A percentile compares a stretch with the other conserved stretches of the same genome.
These are phyloP conservation scores for Orbilia brochopaga DNA, from an alignment of 2,329 filamentous ascomycete genomes.

Conservation along the genomic window DNA sequence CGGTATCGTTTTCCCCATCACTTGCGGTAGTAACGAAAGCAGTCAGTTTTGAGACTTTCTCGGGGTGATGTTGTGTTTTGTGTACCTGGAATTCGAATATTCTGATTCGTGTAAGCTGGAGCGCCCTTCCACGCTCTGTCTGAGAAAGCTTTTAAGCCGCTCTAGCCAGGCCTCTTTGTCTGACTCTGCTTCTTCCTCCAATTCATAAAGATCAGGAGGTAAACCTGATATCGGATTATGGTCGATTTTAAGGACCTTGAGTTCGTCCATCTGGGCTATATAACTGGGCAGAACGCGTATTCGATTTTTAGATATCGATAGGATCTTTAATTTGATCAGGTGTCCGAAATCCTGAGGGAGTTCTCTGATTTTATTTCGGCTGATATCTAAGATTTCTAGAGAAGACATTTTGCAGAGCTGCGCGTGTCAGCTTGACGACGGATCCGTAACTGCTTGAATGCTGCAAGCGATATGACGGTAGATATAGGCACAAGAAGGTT, in stretches of 20 bases:
- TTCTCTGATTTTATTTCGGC: slow-evolving; percentile 54
- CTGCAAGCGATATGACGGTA: not conserved
- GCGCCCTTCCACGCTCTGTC: slow-evolving; percentile 48
- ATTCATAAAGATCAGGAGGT: slow-evolving; percentile 52
- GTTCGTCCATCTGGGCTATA: slow-evolving; percentile 54
- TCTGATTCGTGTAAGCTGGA: slow-evolving; percentile 41
- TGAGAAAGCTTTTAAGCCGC: slow-evolving; percentile 52
- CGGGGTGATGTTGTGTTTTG: not conserved
- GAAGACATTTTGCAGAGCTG: slow-evolving; percentile 54
- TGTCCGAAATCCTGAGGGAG: slow-evolving; percentile 53
- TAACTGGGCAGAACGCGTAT: slow-evolving; percentile 54
- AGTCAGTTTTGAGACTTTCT: not conserved
- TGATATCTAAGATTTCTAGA: slow-evolving; percentile 55
- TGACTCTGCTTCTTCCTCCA: slow-evolving; percentile 49
- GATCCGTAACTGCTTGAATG: not conserved
- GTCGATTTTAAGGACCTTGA: slow-evolving; percentile 55
- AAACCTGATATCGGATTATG: slow-evolving; percentile 54
- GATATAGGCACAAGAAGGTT: not conserved
- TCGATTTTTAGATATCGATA: slow-evolving; percentile 55
- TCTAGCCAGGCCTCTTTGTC: slow-evolving; percentile 54
- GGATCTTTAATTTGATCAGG: slow-evolving; percentile 54
- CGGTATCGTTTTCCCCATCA: slow-evolving; percentile 46
- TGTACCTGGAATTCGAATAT: slow-evolving; percentile 54
- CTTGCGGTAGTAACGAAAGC: slow-evolving; percentile 11
- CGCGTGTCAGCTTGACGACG: slow-evolving; percentile 3